Evolutionary conservation across 2,329 filamentous ascomycete genomes (phyloP).

Genomic region (Elsinoe necatrix): DNA sequence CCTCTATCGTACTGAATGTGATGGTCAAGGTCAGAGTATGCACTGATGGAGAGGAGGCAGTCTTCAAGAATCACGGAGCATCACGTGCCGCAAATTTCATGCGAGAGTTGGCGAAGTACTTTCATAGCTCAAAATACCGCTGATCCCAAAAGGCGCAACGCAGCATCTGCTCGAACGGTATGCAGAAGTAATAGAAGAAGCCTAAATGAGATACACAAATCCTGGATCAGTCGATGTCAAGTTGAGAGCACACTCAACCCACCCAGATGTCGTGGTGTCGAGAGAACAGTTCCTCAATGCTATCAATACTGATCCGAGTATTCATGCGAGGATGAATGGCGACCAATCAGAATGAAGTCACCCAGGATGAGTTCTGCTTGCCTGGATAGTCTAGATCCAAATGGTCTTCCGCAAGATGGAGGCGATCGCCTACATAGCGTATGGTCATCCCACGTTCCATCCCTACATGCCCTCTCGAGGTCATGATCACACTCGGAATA

Average conservation of each 20-base stretch:
- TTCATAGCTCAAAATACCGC: not conserved
- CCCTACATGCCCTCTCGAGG: no score
- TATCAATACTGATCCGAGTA: not conserved
- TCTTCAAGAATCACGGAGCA: not conserved
- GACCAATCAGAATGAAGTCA: slow-evolving; percentile 6
- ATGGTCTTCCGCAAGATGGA: no score
- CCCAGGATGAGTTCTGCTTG: slow-evolving; percentile 5
- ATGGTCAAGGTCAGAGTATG: slow-evolving; percentile 1
- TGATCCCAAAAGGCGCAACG: not conserved
- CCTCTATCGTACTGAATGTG: not conserved
- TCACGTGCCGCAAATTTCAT: slow-evolving; percentile 5
- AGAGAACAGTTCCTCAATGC: slow-evolving; percentile 5
- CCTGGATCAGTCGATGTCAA: slow-evolving; percentile 14
- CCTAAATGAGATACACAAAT: slow-evolving; percentile 5
- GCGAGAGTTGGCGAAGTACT: slow-evolving; percentile 1
- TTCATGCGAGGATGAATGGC: slow-evolving; percentile 7
- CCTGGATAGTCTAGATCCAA: not conserved
- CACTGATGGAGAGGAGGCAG: not conserved
- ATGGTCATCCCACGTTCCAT: no score
- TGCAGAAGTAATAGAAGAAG: slow-evolving; percentile 4
- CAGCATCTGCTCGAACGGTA: slow-evolving; percentile 4
- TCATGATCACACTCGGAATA: no score
- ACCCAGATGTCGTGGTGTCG: not conserved
- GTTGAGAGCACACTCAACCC: not conserved
- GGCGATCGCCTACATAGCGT: no score